Conservation (phyloP, 306 rosid genomes). For the Malus domestica region DNA sequence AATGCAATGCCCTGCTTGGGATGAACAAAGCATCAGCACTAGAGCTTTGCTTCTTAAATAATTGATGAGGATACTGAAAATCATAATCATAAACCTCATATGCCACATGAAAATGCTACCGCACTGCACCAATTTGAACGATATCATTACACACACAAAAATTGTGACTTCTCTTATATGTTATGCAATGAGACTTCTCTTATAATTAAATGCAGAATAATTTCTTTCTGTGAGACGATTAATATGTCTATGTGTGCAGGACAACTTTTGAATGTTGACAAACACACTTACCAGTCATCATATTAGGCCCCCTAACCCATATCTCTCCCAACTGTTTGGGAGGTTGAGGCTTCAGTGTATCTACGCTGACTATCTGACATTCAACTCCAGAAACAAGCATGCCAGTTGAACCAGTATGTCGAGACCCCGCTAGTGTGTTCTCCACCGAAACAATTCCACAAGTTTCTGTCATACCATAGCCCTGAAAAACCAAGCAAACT, state of each 20-base stretch:
- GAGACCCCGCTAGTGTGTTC: conserved; percentile 35
- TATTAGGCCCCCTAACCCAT: conserved; percentile 85
- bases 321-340: conserved; percentile 84
- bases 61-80: not conserved
- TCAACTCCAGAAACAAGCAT: conserved; percentile 65
- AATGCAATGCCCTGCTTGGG: not conserved
- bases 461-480: conserved; percentile 97
- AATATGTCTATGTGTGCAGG: not conserved
- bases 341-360: conserved; percentile 73
- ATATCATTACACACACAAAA: not conserved
- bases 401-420: conserved; percentile 69
- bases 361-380: conserved; percentile 69
- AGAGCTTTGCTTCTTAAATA: not conserved
- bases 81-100: not conserved
- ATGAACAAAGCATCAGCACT: not conserved
- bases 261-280: not conserved
- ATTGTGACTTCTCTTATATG: not conserved
- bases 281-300: conserved; percentile 59
- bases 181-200: not conserved
- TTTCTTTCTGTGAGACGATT: not conserved
- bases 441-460: conserved; percentile 63
- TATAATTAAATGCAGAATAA: not conserved
- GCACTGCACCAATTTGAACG: not conserved
- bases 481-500: conserved; percentile 33
- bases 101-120: not conserved